Evolutionary conservation across 257 asterid genomes (phyloP).

Genomic region (Solanum virginianum): DNA sequence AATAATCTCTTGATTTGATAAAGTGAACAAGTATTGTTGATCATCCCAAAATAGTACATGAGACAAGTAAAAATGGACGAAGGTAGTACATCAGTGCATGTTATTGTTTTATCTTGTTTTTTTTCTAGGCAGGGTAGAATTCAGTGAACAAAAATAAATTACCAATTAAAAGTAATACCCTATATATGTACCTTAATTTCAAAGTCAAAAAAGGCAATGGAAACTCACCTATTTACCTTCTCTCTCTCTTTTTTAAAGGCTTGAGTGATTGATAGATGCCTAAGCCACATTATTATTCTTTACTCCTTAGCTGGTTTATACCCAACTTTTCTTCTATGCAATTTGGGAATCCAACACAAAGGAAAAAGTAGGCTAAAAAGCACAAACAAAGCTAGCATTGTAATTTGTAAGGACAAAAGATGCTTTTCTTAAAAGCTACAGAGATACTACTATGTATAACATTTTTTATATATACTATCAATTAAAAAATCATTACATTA

Average conservation of each 20-base stretch:
- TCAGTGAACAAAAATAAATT: neutral
- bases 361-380: conserved; percentile 13
- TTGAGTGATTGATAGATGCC: conserved; percentile 16
- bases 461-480: neutral
- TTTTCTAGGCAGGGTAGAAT: neutral
- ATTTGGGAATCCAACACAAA: neutral
- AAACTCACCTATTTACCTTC: conserved; percentile 15
- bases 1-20: too few relatives aligned
- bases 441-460: neutral
- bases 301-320: conserved; percentile 40
- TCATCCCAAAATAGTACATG: too few relatives aligned
- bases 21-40: too few relatives aligned
- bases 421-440: conserved; percentile 16
- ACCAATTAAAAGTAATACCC: neutral
- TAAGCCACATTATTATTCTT: conserved; percentile 13
- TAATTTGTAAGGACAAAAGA: conserved; percentile 40
- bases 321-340: conserved; percentile 29
- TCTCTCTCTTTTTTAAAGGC: neutral
- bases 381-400: conserved; percentile 26
- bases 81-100: neutral
- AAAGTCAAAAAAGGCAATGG: conserved; percentile 17
- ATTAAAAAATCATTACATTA: neutral
- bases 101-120: neutral
- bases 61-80: too few relatives aligned
- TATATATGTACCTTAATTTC: neutral